Evolutionary conservation across 2,329 filamentous ascomycete genomes (phyloP).

Genomic region (Sporothrix euskadiensis): DNA sequence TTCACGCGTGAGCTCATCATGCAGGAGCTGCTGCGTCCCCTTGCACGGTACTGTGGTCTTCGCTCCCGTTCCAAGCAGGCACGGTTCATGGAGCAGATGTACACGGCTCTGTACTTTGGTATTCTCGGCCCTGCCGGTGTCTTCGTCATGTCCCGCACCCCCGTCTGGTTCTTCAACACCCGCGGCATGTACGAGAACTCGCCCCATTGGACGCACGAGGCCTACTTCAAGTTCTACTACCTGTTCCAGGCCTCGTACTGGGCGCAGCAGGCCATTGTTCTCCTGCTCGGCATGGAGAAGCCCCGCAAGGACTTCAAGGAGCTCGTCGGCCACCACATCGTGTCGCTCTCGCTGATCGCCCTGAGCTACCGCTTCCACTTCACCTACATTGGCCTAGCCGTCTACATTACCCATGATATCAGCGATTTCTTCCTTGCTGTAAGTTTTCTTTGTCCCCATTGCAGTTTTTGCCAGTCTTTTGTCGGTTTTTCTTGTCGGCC

Average conservation of each 20-base stretch:
- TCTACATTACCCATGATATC: slow-evolving; percentile 93
- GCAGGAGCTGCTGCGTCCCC: slow-evolving; percentile 80
- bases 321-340: slow-evolving; percentile 86
- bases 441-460: slow-evolving; percentile 43
- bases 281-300: slow-evolving; percentile 86
- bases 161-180: slow-evolving; percentile 95
- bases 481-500: background rate
- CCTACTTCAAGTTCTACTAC: slow-evolving; percentile 90
- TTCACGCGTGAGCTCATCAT: slow-evolving; percentile 96
- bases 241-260: slow-evolving; percentile 93
- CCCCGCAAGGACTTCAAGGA: slow-evolving; percentile 94
- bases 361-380: slow-evolving; percentile 96
- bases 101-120: slow-evolving; percentile 88
- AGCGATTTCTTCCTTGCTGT: slow-evolving; percentile 94
- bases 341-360: slow-evolving; percentile 79
- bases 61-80: slow-evolving; percentile 73
- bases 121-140: slow-evolving; percentile 80
- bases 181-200: slow-evolving; percentile 85
- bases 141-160: slow-evolving; percentile 88
- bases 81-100: slow-evolving; percentile 94
- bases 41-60: slow-evolving; percentile 70
- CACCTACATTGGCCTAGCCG: slow-evolving; percentile 88
- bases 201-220: slow-evolving; percentile 79
- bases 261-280: slow-evolving; percentile 89
- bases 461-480: background rate